Conservation (phyloP, 2,329 filamentous ascomycete species). For the Colletotrichum neosansevieriae region DNA sequence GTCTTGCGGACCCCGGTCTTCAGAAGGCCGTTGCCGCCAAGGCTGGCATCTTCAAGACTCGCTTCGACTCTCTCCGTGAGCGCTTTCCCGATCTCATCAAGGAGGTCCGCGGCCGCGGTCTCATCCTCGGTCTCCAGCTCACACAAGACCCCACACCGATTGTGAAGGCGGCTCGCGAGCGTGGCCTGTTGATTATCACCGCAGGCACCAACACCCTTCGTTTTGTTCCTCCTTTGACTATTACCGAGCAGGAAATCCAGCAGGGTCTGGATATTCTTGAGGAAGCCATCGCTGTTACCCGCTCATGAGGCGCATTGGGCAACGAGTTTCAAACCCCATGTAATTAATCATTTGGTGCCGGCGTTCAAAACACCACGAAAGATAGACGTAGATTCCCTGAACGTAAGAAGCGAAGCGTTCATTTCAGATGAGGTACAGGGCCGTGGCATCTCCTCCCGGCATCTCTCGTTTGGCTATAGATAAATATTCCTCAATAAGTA, state of each 20-base stretch:
- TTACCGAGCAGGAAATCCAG: constrained; percentile 84
- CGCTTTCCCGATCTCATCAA: constrained; percentile 76
- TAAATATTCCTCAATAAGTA: not conserved
- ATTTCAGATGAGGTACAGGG: not conserved
- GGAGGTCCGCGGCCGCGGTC: constrained; percentile 84
- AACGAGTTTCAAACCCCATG: constrained; percentile 9
- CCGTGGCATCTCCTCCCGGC: not conserved
- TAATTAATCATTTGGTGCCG: constrained; percentile 30
- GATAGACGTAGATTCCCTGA: constrained; percentile 30
- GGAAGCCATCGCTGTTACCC: constrained; percentile 67
- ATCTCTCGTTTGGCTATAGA: not conserved
- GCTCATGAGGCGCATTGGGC: constrained; percentile 41
- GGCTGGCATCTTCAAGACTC: constrained; percentile 60
- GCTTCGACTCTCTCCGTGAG: constrained; percentile 60
- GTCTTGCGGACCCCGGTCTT: constrained; percentile 78
- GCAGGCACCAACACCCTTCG: constrained; percentile 92
- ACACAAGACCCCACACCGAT: constrained; percentile 78
- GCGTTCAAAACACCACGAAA: constrained; percentile 31
- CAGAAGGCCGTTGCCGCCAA: constrained; percentile 78
- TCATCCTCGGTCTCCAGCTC: constrained; percentile 90
- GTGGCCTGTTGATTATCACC: constrained; percentile 90
- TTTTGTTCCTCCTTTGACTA: constrained; percentile 88
- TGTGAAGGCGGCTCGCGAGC: constrained; percentile 86
- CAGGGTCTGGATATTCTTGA: constrained; percentile 82
- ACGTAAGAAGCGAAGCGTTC: constrained; percentile 21